Base-by-base conservation (phyloP, 2,329 filamentous ascomycete genomes). In the Helminthosporium solani region DNA sequence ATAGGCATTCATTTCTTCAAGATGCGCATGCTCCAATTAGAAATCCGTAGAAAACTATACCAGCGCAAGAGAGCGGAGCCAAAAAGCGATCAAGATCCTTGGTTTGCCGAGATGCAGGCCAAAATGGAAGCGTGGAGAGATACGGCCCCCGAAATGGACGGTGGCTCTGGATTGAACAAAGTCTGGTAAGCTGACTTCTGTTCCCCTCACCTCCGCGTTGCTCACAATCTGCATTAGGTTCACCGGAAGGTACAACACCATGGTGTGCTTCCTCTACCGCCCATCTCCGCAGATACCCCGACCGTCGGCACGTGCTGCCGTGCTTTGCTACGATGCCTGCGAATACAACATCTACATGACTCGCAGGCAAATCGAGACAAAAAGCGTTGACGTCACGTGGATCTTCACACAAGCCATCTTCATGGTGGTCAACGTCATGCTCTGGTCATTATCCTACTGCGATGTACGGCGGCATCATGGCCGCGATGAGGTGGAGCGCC, bases 1-100 rank as follows among this genome's bases (percentile, higher is more conserved):
- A 85, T 95, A 20, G 86, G 90, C 2, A 90, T 96, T 50, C 92
- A 99, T 67, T 94, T 95, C 60, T 90, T 90, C 75, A 92, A 88
- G 64, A 95, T 96, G 89, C 81, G 90, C 44, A 71, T 95, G 47
- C 75, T 91, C 11, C 91, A 96, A 66, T 83, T 91, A 12, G 92
- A 97, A 70, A 94, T 96, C 34, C 81, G 90, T 46, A 82, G 90
- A 47, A 86, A 84, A 6, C 75, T 97, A 1, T 97, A 99, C 66
- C 86, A 95, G 58, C 86, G 85, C 68, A 94, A 94, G 69, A 81
- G 86, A 35, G 73, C 83, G 0, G 85, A 88, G 40, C 91, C 92
- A 0, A 82, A 81, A 42, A 82, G 86, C 63, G 90, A 96, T 60
- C 78, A 82, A 33, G 87, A 96, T 70, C 88, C 88, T 1, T 96